These are phyloP conservation scores for Cyclotella choctawhatcheeana DNA, from an alignment of 108 stramenopile species.

Conservation along the genomic window DNA sequence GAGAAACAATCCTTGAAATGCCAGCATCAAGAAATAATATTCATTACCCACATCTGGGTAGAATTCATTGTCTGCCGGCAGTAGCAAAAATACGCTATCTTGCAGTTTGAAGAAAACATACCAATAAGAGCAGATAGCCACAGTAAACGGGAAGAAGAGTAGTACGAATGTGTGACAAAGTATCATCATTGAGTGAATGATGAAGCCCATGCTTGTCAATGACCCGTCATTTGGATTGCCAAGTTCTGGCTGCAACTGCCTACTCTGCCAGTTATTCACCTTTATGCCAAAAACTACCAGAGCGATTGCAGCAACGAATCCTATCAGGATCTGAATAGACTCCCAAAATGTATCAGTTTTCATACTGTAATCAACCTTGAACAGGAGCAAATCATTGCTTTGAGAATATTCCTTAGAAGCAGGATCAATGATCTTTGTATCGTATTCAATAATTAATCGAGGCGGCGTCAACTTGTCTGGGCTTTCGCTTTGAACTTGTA, in stretches of 20 bases:
- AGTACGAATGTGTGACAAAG: slow-evolving; percentile 60
- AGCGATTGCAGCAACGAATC: slow-evolving; percentile 52
- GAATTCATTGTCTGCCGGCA: slow-evolving; percentile 61
- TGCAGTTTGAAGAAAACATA: slow-evolving; percentile 87
- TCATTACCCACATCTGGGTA: slow-evolving; percentile 43
- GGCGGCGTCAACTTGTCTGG: slow-evolving; percentile 66
- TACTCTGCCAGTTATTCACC: slow-evolving; percentile 57
- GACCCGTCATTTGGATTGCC: slow-evolving; percentile 30
- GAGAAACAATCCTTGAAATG: slow-evolving; percentile 56
- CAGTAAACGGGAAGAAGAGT: slow-evolving; percentile 48
- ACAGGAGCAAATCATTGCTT: slow-evolving; percentile 30
- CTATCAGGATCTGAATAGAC: slow-evolving; percentile 56
- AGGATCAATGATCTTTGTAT: slow-evolving; percentile 37
- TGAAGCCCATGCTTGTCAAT: slow-evolving; percentile 25
- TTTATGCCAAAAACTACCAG: slow-evolving; percentile 48
- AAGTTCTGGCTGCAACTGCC: slow-evolving; percentile 29
- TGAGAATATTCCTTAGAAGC: background rate
- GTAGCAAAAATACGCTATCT: slow-evolving; percentile 62
- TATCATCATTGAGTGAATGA: slow-evolving; percentile 52
- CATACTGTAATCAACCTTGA: slow-evolving; percentile 69
- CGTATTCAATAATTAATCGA: slow-evolving; percentile 64
- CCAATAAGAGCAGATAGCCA: slow-evolving; percentile 58
- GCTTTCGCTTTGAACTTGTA: slow-evolving; percentile 40
- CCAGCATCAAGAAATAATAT: slow-evolving; percentile 57
- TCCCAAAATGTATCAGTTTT: slow-evolving; percentile 58